Conservation (phyloP, 2,329 filamentous ascomycete genomes). For the Pezizomycotina sp. region DNA sequence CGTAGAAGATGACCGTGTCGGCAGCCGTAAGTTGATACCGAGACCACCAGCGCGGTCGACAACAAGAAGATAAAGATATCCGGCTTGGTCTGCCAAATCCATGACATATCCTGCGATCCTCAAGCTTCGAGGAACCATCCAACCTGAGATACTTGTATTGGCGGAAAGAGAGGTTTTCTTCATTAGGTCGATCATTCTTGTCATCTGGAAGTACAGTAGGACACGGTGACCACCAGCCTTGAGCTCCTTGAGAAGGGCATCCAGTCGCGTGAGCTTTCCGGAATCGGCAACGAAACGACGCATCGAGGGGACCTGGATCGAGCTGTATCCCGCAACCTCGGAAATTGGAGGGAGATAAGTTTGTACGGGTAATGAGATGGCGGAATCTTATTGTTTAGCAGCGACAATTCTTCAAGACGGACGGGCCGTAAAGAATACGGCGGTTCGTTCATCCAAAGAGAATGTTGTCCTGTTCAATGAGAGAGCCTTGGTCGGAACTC, state of each 20-base stretch:
- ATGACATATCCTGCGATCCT: slow-evolving; percentile 93
- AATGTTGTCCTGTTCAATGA: slow-evolving; percentile 51
- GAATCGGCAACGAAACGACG: slow-evolving; percentile 93
- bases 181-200: slow-evolving; percentile 97
- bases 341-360: slow-evolving; percentile 64
- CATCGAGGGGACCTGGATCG: slow-evolving; percentile 91
- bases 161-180: slow-evolving; percentile 94
- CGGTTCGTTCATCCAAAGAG: slow-evolving; percentile 68
- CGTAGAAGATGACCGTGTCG: slow-evolving; percentile 98
- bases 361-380: slow-evolving; percentile 45
- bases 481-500: slow-evolving; percentile 47
- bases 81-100: slow-evolving; percentile 84
- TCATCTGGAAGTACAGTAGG: slow-evolving; percentile 99
- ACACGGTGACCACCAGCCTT: slow-evolving; percentile 90
- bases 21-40: slow-evolving; percentile 95
- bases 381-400: slow-evolving; percentile 58
- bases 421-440: slow-evolving; percentile 53
- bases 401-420: slow-evolving; percentile 49
- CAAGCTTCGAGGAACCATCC: slow-evolving; percentile 90
- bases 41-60: slow-evolving; percentile 93
- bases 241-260: slow-evolving; percentile 69
- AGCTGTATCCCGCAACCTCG: slow-evolving; percentile 68
- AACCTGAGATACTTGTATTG: slow-evolving; percentile 98
- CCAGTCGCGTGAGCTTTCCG: slow-evolving; percentile 83
- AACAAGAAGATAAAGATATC: slow-evolving; percentile 96